A percentile compares a stretch with the other conserved stretches of the same genome.
phyloP scores from a whole-genome alignment of 148 eudicot genomes.

The Vaccinium corymbosum region DNA sequence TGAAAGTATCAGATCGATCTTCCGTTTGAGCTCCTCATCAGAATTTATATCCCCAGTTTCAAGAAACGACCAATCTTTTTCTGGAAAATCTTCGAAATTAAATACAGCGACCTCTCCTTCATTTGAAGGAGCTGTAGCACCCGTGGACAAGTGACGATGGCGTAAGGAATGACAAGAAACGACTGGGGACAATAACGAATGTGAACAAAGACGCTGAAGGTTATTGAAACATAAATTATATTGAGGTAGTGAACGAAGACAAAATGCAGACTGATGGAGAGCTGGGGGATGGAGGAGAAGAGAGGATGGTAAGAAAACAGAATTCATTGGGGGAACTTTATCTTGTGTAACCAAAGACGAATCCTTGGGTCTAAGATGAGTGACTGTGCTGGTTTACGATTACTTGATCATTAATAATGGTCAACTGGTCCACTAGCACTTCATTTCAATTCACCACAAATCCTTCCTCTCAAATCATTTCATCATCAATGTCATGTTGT shows the following conservation, averaged over 20 bases:
- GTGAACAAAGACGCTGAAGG: neutral
- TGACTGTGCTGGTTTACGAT: neutral
- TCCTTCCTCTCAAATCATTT: neutral
- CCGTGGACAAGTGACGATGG: conserved; percentile 13
- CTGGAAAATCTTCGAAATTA: conserved; percentile 60
- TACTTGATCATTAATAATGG: neutral
- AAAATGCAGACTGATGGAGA: neutral
- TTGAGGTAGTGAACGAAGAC: neutral
- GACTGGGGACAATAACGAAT: conserved; percentile 19
- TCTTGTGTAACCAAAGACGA: neutral
- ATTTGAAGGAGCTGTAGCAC: conserved; percentile 35
- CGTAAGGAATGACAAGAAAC: conserved; percentile 9
- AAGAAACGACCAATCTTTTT: conserved; percentile 94
- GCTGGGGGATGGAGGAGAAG: conserved; percentile 2
- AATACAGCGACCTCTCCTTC: conserved; percentile 58
- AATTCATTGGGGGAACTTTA: neutral
- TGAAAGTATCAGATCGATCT: conserved; percentile 48
- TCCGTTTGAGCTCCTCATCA: conserved; percentile 43
- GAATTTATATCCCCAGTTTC: conserved; percentile 45
- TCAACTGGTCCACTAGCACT: neutral
- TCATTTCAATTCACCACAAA: neutral
- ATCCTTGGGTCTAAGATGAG: neutral
- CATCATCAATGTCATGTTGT: neutral
- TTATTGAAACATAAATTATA: neutral
- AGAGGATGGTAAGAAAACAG: neutral